Base-by-base conservation (phyloP, 2,329 filamentous ascomycete genomes). In the Fusarium fujikuroi region DNA sequence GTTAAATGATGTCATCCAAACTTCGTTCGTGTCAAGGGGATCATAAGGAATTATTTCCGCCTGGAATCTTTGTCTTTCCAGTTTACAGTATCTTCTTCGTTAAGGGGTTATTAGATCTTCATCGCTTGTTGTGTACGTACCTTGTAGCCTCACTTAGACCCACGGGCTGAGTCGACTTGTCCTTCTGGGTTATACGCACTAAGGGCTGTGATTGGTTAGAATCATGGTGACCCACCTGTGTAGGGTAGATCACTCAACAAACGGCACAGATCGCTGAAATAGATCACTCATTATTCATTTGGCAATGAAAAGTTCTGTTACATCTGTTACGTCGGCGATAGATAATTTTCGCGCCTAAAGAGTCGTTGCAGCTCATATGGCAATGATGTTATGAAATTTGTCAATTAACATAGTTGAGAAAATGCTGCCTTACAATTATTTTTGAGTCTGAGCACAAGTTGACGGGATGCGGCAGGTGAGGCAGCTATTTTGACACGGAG, bases 151-250 rank as follows among this genome's bases (percentile, higher is more conserved):
- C 14, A 11, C 44, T 21, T 7, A 3, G 19, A 47, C 8, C 12
- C 7, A 9, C n/a, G 15, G 6, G 42, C 15, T 9, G 15, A 7
- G 16, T 12, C 10, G 23, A 44, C 25, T 12, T 7, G 12, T 19
- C 23, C 42, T 10, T 9, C 16, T 9, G 8, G 43, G 8, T 14
- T 19, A 9, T 19, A 46, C 18, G 23, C 11, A 7, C 1, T 5
- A 3, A 3, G 1, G 12, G 18, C 4, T 15, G 19, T 47, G 44
- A 47, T 47, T 47, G 14, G 44, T 5, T 7, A 5, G 4, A 30
- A 21, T 15, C 3, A 1, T 0, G 2, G 1, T 5, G 9, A 28
- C 9, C 5, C 12, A 46, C 0, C 0, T 7, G 12, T 46, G 9
- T 10, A 46, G 44, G 44, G 44, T 46, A 46, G 3, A 1, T 46